Evolutionary conservation across 2,329 filamentous ascomycete genomes (phyloP), one percentile per base, ranked within the genome.

Genomic region (Fusarium nisikadoi): DNA sequence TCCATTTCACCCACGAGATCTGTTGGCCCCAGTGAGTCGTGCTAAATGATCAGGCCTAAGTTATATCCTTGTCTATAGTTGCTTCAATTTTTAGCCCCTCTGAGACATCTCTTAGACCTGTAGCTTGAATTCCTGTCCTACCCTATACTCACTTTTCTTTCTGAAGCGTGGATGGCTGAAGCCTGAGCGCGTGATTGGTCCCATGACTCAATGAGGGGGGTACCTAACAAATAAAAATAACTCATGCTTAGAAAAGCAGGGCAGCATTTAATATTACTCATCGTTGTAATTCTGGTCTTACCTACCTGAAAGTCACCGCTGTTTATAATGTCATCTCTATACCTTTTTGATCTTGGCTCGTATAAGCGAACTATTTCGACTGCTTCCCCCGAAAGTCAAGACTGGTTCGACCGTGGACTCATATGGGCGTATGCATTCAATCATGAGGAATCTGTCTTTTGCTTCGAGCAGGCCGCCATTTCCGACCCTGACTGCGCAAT

Each of bases 361-460:
- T 67, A 66, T 7, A 58, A 43, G 23, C 68, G 70, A 14, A 29
- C 11, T 25, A 43, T 73, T 38, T 67, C 64, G 9, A 62, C 71
- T 5, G 23, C 10, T 8, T 56, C 54, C 27, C 36, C 41, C 4
- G 58, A 71, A 23, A 50, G 58, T 3, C 89, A 92, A 76, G 82
- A 74, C 11, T 94, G 92, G 92, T 94, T 93, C 78, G 85, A 92
- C 77, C 88, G 91, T 16, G 92, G 91, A 5, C 82, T 94, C n/a
- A 84, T 90, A 27, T 94, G 92, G 92, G 86, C 85, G 46, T 94
- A 92, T 79, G 91, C 84, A 27, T 95, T 95, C 83, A 94, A 94
- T 77, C 92, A 94, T 76, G 90, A 92, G 72, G 92, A 94, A 78
- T 88, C 91, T 1, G 86, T 85, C 8, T 81, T 81, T 43, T 93